Evolutionary conservation across 768 basidiomycete species (phyloP).

Genomic region (Tricholoma bakamatsutake): DNA sequence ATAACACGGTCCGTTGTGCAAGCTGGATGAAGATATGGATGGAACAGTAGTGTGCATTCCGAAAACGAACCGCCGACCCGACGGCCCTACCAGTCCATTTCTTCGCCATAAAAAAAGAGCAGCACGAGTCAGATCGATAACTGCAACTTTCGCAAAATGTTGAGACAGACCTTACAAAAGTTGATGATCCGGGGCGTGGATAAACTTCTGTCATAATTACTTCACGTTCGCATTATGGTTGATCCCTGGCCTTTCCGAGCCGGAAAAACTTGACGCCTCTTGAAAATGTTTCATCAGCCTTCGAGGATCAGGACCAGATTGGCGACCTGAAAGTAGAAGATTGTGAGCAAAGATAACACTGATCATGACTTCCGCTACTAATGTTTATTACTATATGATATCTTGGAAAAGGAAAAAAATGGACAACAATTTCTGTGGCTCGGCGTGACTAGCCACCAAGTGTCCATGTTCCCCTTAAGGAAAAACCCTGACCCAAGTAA

Average conservation of each 20-base stretch:
- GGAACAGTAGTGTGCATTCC: background rate
- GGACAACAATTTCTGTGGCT: background rate
- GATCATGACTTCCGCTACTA: background rate
- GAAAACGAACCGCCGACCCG: background rate
- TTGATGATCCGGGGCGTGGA: background rate
- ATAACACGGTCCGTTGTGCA: background rate
- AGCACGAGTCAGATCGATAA: background rate
- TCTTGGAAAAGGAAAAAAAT: background rate
- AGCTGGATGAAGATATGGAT: background rate
- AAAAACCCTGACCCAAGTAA: background rate
- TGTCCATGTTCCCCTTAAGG: background rate
- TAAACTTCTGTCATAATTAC: background rate
- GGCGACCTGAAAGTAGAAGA: background rate
- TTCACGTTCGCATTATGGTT: background rate
- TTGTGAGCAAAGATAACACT: background rate
- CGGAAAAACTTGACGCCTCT: background rate
- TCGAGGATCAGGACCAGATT: background rate
- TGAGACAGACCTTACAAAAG: background rate
- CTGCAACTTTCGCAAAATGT: background rate
- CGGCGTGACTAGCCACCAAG: background rate
- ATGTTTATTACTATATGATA: background rate
- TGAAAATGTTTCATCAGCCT: background rate
- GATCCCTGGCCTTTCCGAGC: background rate
- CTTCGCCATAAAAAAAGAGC: background rate
- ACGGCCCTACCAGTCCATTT: background rate